Percentiles rank a stretch among this genome's conserved stretches.
Evolutionary conservation across 257 asterid genomes (phyloP).

Genomic region (Penstemon barbatus): DNA sequence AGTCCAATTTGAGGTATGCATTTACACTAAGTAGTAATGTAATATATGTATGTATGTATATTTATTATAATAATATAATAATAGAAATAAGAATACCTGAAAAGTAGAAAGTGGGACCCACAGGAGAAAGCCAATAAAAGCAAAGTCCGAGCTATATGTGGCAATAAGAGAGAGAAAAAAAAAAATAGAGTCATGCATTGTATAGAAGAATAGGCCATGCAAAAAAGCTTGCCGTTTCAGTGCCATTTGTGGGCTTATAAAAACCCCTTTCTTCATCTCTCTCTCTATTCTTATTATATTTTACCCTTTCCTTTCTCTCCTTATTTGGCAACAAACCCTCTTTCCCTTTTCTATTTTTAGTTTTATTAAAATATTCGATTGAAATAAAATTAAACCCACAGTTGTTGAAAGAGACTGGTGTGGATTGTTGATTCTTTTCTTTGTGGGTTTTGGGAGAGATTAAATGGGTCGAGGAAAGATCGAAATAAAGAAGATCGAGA

Average conservation of each 20-base stretch:
- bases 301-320: slow-evolving; percentile 22
- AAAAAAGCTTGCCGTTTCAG: slow-evolving; percentile 66
- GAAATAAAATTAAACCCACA: not conserved
- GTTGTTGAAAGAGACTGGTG: not conserved
- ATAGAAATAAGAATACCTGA: slow-evolving; percentile 18
- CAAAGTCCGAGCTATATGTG: slow-evolving; percentile 38
- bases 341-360: slow-evolving; percentile 20
- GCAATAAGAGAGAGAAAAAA: slow-evolving; percentile 36
- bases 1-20: not conserved
- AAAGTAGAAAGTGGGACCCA: slow-evolving; percentile 52
- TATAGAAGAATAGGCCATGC: slow-evolving; percentile 49
- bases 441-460: slow-evolving; percentile 34
- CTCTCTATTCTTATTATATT: slow-evolving; percentile 39
- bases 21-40: slow-evolving; percentile 14
- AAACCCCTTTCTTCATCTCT: slow-evolving; percentile 29
- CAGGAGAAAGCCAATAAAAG: slow-evolving; percentile 26
- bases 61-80: too few relatives aligned
- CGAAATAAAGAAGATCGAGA: slow-evolving; percentile 78
- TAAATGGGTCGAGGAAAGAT: slow-evolving; percentile 81
- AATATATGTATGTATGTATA: not conserved
- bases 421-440: slow-evolving; percentile 12
- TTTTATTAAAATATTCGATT: not conserved
- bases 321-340: slow-evolving; percentile 34
- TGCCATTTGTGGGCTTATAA: slow-evolving; percentile 67
- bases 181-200: slow-evolving; percentile 52